phyloP scores from a whole-genome alignment of 1,284 basidiomycete genomes.

The Serendipita sp. region DNA sequence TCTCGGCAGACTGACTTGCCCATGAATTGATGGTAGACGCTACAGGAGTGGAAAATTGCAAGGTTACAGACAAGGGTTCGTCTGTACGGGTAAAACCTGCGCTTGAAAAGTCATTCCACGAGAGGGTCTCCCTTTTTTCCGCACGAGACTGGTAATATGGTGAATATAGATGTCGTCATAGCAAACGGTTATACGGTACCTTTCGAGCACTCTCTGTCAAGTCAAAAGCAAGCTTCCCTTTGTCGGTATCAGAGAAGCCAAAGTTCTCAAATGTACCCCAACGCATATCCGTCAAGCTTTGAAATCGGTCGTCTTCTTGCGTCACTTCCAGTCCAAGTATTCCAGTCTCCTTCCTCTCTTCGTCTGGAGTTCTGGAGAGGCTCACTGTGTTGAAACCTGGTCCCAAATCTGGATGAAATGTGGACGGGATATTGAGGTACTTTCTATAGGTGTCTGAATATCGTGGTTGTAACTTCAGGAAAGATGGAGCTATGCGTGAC shows the following conservation, averaged over 20 bases:
- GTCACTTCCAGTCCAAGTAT: conserved; percentile 20
- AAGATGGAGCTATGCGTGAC: conserved; percentile 48
- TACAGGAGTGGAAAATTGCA: conserved; percentile 67
- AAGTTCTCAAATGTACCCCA: conserved; percentile 79
- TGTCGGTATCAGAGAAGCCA: conserved; percentile 44
- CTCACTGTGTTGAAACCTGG: conserved; percentile 8
- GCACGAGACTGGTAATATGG: conserved; percentile 37
- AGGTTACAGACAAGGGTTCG: conserved; percentile 54
- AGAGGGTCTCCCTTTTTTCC: conserved; percentile 62
- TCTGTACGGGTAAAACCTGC: conserved; percentile 69
- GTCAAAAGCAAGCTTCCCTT: conserved; percentile 72
- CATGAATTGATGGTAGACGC: conserved; percentile 49
- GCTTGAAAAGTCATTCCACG: conserved; percentile 75
- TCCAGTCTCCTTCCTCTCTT: conserved; percentile 17
- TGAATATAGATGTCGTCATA: neutral
- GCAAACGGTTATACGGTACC: conserved; percentile 25
- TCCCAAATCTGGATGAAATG: conserved; percentile 40
- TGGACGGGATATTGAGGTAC: conserved; percentile 47
- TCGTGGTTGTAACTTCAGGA: conserved; percentile 37
- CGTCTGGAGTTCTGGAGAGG: conserved; percentile 14
- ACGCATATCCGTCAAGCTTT: conserved; percentile 65
- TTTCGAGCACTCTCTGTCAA: conserved; percentile 69
- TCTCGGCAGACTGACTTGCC: conserved; percentile 57
- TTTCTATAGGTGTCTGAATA: conserved; percentile 61
- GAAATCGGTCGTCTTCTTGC: conserved; percentile 50